Conservation (phyloP, 805 yeast species). For the Tanozyma kutaoensis region DNA sequence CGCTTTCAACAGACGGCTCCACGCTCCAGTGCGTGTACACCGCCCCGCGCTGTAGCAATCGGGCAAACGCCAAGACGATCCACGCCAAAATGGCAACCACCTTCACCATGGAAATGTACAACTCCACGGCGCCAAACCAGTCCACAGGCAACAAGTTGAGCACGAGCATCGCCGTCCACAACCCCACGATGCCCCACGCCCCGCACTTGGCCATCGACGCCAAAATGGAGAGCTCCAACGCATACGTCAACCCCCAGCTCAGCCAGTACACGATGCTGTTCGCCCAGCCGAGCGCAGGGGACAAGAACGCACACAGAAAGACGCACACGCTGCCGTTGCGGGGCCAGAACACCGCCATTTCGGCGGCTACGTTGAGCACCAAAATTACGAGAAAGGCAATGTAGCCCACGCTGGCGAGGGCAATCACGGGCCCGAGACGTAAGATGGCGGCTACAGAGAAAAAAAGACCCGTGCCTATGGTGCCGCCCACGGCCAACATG, state of each 20-base stretch:
- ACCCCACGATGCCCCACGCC: slow-evolving; percentile 2
- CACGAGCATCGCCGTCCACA: slow-evolving; percentile 7
- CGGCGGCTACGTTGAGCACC: slow-evolving; percentile 9
- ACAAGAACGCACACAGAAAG: slow-evolving; percentile 8
- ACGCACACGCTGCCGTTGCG: slow-evolving; percentile 9
- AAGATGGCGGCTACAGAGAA: slow-evolving; percentile 6
- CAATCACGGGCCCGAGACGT: slow-evolving; percentile 8
- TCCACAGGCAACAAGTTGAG: slow-evolving; percentile 11
- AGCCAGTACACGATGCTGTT: slow-evolving; percentile 11
- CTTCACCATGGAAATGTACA: slow-evolving; percentile 8
- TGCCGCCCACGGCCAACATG: slow-evolving; percentile 12
- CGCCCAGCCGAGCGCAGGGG: slow-evolving; percentile 7
- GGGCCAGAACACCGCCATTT: slow-evolving; percentile 9
- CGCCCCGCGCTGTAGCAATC: no score
- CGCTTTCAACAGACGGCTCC: no score
- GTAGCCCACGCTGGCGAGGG: slow-evolving; percentile 7
- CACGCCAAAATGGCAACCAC: slow-evolving; percentile 8
- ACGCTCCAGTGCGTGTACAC: no score
- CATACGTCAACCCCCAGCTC: slow-evolving; percentile 13
- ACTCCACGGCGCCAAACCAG: slow-evolving; percentile 9
- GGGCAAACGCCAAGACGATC: no score
- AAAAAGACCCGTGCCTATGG: slow-evolving; percentile 12
- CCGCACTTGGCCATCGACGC: slow-evolving; percentile 6
- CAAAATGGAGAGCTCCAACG: slow-evolving; percentile 9
- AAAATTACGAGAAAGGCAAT: slow-evolving; percentile 8